Percentiles rank a stretch among this genome's conserved stretches.
phyloP scores from a whole-genome alignment of 2,329 filamentous ascomycete genomes.

The Sarocladium kiliense region DNA sequence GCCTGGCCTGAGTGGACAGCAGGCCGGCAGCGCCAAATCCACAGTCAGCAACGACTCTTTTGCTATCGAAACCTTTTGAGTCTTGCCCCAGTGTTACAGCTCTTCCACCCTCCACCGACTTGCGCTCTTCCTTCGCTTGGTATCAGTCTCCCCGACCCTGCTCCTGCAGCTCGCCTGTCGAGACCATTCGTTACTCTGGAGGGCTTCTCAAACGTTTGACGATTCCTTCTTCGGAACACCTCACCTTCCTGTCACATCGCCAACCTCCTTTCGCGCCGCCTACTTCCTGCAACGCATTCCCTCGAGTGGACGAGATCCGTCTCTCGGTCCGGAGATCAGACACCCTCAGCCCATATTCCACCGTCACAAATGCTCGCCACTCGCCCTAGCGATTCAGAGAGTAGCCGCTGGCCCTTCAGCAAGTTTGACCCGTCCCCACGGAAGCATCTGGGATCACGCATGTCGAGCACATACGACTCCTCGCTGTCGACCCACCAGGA shows the following conservation, averaged over 20 bases:
- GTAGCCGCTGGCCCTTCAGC: slow-evolving; percentile 49
- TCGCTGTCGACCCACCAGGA: slow-evolving; percentile 49
- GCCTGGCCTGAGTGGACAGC: too few species aligned
- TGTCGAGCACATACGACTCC: slow-evolving; percentile 51
- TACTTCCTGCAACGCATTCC: too few species aligned
- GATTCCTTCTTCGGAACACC: neutral
- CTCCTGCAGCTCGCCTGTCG: neutral
- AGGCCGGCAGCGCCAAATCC: too few species aligned
- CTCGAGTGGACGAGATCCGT: neutral
- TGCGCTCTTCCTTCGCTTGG: neutral
- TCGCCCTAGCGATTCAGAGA: slow-evolving; percentile 47
- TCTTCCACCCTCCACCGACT: too few species aligned
- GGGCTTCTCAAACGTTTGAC: neutral
- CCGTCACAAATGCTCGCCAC: slow-evolving; percentile 46
- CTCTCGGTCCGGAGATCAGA: neutral
- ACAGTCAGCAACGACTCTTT: too few species aligned
- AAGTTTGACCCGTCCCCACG: slow-evolving; percentile 44
- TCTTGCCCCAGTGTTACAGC: too few species aligned
- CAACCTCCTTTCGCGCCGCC: too few species aligned
- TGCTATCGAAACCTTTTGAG: too few species aligned
- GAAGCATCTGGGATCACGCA: slow-evolving; percentile 45
- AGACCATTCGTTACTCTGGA: neutral
- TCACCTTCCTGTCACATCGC: neutral
- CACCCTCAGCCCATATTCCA: neutral
- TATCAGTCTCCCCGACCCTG: too few species aligned